Evolutionary conservation across 208 protist species (phyloP).

Genomic region (Leishmania tropica): DNA sequence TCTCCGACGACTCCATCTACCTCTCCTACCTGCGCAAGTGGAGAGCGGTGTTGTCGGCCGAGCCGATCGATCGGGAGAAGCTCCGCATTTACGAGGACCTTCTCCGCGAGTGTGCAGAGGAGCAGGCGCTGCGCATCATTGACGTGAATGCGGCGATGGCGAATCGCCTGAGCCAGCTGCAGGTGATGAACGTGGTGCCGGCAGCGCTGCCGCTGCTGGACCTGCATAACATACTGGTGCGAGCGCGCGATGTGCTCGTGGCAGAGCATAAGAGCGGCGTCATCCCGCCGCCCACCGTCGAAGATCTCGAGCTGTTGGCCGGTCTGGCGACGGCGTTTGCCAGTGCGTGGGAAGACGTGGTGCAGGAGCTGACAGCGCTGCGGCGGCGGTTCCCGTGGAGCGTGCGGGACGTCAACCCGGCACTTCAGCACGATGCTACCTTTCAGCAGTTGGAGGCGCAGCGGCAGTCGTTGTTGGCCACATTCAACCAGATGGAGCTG

Average conservation of each 20-base stretch:
- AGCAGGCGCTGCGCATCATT: constrained; percentile 32
- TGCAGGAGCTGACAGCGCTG: constrained; percentile 27
- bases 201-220: constrained; percentile 15
- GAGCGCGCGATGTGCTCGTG: constrained; percentile 13
- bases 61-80: constrained; percentile 53
- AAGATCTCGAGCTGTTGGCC: constrained; percentile 11
- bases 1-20: constrained; percentile 38
- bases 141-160: constrained; percentile 19
- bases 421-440: constrained; percentile 32
- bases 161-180: constrained; percentile 13
- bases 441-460: constrained; percentile 47
- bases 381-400: constrained; percentile 40
- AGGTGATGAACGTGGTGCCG: constrained; percentile 13
- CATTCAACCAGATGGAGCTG: constrained; percentile 28
- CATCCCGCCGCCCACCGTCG: constrained; percentile 2
- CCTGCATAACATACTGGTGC: constrained; percentile 20
- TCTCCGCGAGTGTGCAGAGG: constrained; percentile 54
- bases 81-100: constrained; percentile 70
- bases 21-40: constrained; percentile 48
- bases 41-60: constrained; percentile 37
- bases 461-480: constrained; percentile 32
- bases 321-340: background rate
- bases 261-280: constrained; percentile 11
- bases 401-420: constrained; percentile 61
- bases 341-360: constrained; percentile 11